Conservation (phyloP, 2,329 filamentous ascomycete species). For the Cladosporium sphaerospermum region DNA sequence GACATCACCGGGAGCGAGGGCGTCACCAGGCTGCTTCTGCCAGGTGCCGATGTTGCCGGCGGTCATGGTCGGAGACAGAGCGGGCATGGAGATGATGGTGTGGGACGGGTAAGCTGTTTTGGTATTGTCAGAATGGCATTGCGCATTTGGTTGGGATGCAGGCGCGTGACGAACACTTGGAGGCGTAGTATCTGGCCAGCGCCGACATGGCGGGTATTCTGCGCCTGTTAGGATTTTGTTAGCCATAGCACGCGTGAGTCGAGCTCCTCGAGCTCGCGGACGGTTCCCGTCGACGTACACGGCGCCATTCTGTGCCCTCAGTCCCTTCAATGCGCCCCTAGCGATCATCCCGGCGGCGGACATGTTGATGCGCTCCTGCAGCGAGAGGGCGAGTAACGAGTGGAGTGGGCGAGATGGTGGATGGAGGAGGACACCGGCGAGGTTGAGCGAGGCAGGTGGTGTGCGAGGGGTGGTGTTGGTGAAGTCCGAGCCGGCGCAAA, state of each 20-base stretch:
- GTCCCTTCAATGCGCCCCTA: conserved; percentile 25
- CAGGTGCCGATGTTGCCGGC: conserved; percentile 92
- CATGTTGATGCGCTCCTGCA: neutral
- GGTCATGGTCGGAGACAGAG: conserved; percentile 95
- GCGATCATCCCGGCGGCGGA: conserved; percentile 21
- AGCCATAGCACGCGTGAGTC: neutral
- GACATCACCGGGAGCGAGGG: conserved; percentile 84
- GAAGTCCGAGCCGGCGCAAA: neutral
- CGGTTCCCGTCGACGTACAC: conserved; percentile 23
- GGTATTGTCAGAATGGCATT: conserved; percentile 9
- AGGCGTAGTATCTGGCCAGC: conserved; percentile 61
- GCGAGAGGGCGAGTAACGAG: neutral
- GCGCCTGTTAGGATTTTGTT: neutral
- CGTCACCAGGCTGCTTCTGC: conserved; percentile 95
- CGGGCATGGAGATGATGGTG: conserved; percentile 95
- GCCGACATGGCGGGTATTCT: conserved; percentile 51
- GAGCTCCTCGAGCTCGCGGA: neutral
- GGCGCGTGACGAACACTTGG: conserved; percentile 51
- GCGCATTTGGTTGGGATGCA: conserved; percentile 3
- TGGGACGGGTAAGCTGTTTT: conserved; percentile 89
- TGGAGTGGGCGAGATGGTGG: conserved; percentile 8
- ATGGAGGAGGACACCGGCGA: neutral
- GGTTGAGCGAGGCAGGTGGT: neutral
- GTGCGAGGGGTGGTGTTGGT: neutral
- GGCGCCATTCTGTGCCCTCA: conserved; percentile 29